Evolutionary conservation across 2,329 filamentous ascomycete species (phyloP), one percentile per base, ranked within the genome.

Genomic region (Pseudocercospora fuligena): DNA sequence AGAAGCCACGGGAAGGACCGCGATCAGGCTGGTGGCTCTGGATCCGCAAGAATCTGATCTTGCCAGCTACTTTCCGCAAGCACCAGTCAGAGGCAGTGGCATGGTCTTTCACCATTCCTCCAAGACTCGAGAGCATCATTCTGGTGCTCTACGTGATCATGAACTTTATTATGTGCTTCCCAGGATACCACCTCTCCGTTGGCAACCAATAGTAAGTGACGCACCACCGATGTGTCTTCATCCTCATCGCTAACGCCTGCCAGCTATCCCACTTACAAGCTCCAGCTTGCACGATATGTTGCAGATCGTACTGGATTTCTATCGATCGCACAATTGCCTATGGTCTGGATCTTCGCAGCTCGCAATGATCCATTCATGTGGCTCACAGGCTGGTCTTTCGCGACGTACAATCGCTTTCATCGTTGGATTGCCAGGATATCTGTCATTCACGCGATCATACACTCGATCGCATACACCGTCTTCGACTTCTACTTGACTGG

Each of bases 361-460:
- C 82, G 90, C 9, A 92, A 92, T 68, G 90, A 92, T 60, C 73
- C 88, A 0, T 82, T 91, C 16, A 80, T 90, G 63, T 90, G 87
- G 87, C 74, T 88, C 0, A 91, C 90, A 0, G 89, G 89, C 0
- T 92, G 89, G 89, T 87, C 86, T 11, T 91, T 89, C 74, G 83
- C 84, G 1, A 88, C 87, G 0, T 91, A 88, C 72, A 91, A 87
- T 70, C 83, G 87, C 47, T 90, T 91, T 61, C 90, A 92, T 75
- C 86, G 89, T 0, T 89, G 88, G 82, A 82, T 89, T 3, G 89
- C 90, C 0, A 82, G 89, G 19, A 81, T 90, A 2, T 83, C 88
- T 5, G 89, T 88, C 0, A 64, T 88, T 0, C 84, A 90, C 69
- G 89, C 88, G 1, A 81, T 90, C 1, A 75, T 89, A 0, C 90